These are phyloP conservation scores for Stagonosporopsis rhizophila DNA, from an alignment of 2,329 filamentous ascomycete species.

Conservation along the genomic window DNA sequence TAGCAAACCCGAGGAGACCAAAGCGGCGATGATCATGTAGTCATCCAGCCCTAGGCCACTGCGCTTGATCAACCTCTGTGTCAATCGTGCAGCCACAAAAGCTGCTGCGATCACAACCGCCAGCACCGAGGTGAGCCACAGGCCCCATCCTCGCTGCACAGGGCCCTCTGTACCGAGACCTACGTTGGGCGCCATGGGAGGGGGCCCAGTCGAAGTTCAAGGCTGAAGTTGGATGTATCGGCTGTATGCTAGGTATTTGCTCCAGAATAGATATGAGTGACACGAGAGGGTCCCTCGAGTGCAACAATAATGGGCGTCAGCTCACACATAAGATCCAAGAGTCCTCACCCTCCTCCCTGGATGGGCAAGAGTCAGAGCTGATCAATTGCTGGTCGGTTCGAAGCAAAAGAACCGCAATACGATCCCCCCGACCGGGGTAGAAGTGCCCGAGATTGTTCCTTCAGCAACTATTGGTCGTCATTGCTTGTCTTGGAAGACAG, in stretches of 20 bases:
- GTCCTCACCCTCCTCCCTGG: not conserved
- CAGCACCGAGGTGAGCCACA: conserved; percentile 35
- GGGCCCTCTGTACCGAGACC: conserved; percentile 32
- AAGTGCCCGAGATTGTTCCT: not conserved
- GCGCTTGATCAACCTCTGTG: conserved; percentile 26
- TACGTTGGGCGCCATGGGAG: conserved; percentile 30
- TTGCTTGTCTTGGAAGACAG: not conserved
- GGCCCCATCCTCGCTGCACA: conserved; percentile 29
- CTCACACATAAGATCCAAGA: conserved; percentile 1
- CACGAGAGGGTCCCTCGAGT: not conserved
- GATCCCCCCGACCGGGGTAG: not conserved
- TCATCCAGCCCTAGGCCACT: conserved; percentile 32
- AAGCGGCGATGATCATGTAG: conserved; percentile 32
- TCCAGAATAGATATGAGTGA: not conserved
- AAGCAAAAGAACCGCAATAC: conserved; percentile 2
- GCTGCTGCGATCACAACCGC: conserved; percentile 26
- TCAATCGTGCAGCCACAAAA: conserved; percentile 28
- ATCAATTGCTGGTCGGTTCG: conserved; percentile 1
- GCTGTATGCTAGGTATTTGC: conserved; percentile 1
- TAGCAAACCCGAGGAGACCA: conserved; percentile 27
- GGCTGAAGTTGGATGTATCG: not conserved
- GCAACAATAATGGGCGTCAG: not conserved
- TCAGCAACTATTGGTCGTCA: not conserved
- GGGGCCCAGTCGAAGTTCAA: not conserved
- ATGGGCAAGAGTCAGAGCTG: not conserved